Conservation (phyloP, 495 filamentous ascomycete species). For the Thermochaetoides thermophila region DNA sequence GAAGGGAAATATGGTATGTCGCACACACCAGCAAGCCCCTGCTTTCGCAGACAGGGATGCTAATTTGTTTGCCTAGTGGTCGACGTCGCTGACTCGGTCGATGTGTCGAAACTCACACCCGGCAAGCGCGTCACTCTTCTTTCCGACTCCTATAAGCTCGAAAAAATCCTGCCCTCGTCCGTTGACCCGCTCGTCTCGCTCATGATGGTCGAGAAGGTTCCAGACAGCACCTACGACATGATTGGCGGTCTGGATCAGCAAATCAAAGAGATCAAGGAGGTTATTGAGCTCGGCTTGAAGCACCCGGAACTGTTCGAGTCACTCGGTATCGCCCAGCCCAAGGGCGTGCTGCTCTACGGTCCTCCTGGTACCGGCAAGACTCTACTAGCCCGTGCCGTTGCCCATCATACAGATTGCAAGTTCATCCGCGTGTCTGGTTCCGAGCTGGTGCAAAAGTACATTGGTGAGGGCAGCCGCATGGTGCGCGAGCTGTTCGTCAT, state of each 20-base stretch:
- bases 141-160: constrained; percentile 92
- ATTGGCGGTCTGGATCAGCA: constrained; percentile 98
- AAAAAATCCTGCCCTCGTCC: constrained; percentile 93
- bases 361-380: constrained; percentile 97
- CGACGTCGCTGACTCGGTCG: constrained; percentile 87
- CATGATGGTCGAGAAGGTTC: constrained; percentile 99
- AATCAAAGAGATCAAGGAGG: constrained; percentile 99
- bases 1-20: constrained; percentile 96
- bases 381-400: constrained; percentile 83
- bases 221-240: constrained; percentile 99
- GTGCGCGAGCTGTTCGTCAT: constrained; percentile 98
- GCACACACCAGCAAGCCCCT: too few species aligned
- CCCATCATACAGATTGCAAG: constrained; percentile 95
- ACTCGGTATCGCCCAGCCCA: constrained; percentile 93
- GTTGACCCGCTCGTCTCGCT: constrained; percentile 98
- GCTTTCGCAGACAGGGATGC: too few species aligned
- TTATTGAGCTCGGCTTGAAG: constrained; percentile 96
- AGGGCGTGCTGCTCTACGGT: constrained; percentile 93
- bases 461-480: constrained; percentile 96
- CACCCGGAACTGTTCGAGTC: constrained; percentile 98
- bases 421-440: constrained; percentile 96
- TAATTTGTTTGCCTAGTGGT: too few species aligned
- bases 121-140: constrained; percentile 96
- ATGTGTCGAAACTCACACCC: constrained; percentile 86
- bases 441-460: constrained; percentile 97